A percentile compares a stretch with the other conserved stretches of the same genome.
These are phyloP conservation scores for Monascus ruber DNA, from an alignment of 2,329 filamentous ascomycete species.

Conservation along the genomic window DNA sequence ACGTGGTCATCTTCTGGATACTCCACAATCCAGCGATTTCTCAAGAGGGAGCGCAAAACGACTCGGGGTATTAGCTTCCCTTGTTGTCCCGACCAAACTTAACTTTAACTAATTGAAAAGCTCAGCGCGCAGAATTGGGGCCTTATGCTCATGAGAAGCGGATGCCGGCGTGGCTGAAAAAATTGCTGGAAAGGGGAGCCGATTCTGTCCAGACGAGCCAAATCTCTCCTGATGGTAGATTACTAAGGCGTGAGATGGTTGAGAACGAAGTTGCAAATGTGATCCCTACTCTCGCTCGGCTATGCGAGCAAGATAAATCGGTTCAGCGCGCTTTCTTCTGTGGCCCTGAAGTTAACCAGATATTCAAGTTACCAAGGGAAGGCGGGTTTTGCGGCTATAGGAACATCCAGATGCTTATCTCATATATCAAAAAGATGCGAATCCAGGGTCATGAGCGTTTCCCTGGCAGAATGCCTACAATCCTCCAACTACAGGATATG, in stretches of 20 bases:
- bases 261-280: constrained; percentile 43
- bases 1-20: neutral
- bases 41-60: constrained; percentile 12
- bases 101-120: constrained; percentile 7
- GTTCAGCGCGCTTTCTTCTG: constrained; percentile 70
- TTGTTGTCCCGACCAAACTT: neutral
- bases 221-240: constrained; percentile 32
- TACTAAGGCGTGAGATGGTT: constrained; percentile 30
- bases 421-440: constrained; percentile 56
- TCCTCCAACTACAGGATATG: constrained; percentile 71
- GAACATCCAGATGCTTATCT: constrained; percentile 85
- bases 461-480: constrained; percentile 52
- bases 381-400: constrained; percentile 91
- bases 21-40: neutral
- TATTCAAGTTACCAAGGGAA: constrained; percentile 71
- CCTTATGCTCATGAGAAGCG: constrained; percentile 60
- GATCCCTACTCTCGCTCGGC: constrained; percentile 49
- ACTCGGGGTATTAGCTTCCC: constrained; percentile 16
- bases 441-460: constrained; percentile 51
- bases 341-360: constrained; percentile 60
- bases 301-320: constrained; percentile 52
- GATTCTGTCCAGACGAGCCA: constrained; percentile 45
- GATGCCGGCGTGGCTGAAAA: constrained; percentile 61
- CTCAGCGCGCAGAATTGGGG: constrained; percentile 52
- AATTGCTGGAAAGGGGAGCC: constrained; percentile 49